Evolutionary conservation across 1,139 yeast genomes (phyloP).

Genomic region (Sugiyamaella paludigena): DNA sequence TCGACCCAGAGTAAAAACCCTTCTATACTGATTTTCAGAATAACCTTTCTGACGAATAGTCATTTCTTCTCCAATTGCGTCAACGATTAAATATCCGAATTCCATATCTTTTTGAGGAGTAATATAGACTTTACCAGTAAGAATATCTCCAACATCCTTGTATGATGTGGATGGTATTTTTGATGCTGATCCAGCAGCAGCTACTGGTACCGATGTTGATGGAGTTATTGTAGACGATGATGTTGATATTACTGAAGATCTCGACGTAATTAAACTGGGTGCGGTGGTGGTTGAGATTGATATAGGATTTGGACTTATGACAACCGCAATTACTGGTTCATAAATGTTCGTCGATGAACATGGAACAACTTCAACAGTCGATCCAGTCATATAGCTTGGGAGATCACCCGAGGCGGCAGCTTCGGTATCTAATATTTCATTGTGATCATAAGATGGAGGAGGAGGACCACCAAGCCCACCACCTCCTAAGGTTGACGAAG

Average conservation of each 20-base stretch:
- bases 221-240: too few species aligned
- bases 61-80: slow-evolving; percentile 19
- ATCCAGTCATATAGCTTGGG: slow-evolving; percentile 9
- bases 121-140: slow-evolving; percentile 19
- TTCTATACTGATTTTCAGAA: slow-evolving; percentile 11
- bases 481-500: too few species aligned
- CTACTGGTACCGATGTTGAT: too few species aligned
- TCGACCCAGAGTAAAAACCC: slow-evolving; percentile 18
- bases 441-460: too few species aligned
- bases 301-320: slow-evolving; percentile 5
- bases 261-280: too few species aligned
- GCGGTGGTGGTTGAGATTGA: too few species aligned
- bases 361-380: slow-evolving; percentile 7
- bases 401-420: neutral
- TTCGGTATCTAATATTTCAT: too few species aligned
- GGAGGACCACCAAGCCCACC: too few species aligned
- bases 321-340: slow-evolving; percentile 11
- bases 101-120: slow-evolving; percentile 18
- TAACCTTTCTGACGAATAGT: slow-evolving; percentile 12
- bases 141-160: slow-evolving; percentile 17
- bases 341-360: slow-evolving; percentile 4
- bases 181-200: too few species aligned
- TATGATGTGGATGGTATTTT: neutral
- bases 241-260: too few species aligned
- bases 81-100: slow-evolving; percentile 13